Percentiles rank a stretch among this genome's conserved stretches.
Conservation (phyloP, 345 rosid genomes). For the Raphanus sativus region DNA sequence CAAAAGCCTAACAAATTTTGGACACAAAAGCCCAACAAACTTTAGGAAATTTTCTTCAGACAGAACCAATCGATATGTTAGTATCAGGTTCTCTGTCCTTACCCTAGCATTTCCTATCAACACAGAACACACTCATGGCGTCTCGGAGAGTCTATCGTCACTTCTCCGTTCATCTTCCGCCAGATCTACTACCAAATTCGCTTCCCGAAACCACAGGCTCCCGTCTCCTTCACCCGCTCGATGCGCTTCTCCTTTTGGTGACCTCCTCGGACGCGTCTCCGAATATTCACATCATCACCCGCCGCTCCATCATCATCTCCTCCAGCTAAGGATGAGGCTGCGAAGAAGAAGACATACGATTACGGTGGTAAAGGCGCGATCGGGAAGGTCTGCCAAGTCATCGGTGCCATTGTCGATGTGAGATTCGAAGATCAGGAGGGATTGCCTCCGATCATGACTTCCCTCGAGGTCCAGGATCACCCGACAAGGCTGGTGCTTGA, state of each 20-base stretch:
- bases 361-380: constrained; percentile 86
- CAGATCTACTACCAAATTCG: constrained; percentile 53
- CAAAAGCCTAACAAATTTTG: not conserved
- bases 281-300: constrained; percentile 64
- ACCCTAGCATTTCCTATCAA: constrained; percentile 40
- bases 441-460: constrained; percentile 92
- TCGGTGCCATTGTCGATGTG: constrained; percentile 96
- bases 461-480: constrained; percentile 77
- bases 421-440: constrained; percentile 76
- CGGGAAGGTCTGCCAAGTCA: constrained; percentile 91
- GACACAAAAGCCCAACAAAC: constrained; percentile 2
- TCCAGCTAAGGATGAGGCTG: constrained; percentile 39
- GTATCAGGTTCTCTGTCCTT: no score
- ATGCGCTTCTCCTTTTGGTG: constrained; percentile 50
- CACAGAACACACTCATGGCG: constrained; percentile 58
- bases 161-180: constrained; percentile 75
- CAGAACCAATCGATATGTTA: not conserved
- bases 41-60: not conserved
- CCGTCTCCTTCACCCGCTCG: constrained; percentile 45
- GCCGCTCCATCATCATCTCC: constrained; percentile 42
- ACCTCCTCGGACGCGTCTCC: constrained; percentile 61
- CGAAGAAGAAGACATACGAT: constrained; percentile 62
- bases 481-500: constrained; percentile 80
- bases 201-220: constrained; percentile 30
- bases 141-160: constrained; percentile 71